Base-by-base conservation (phyloP, 2,329 filamentous ascomycete species). In the Alternaria brassicicola region DNA sequence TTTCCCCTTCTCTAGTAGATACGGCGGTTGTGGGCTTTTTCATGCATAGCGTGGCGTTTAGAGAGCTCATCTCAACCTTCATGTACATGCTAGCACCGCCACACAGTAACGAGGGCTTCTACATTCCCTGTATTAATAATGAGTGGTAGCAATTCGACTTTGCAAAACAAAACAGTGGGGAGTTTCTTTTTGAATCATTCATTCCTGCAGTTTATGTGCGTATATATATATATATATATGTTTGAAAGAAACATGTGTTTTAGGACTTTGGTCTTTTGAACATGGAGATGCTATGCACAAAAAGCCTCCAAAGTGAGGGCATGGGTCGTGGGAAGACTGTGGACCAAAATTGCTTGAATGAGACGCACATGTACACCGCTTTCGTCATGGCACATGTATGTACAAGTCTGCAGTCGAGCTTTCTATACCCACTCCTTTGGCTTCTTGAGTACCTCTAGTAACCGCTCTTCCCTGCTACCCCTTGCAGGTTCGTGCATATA, bases 401-500 rank as follows among this genome's bases (percentile, higher is more conserved):
- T 36, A 46, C 28, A 53, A 28, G 30, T 38, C 15, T 47, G 2
- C 38, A 25, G 19, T 31, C 15, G 8, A 33, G 23, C 50, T 23
- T 42, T 42, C 48, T 63, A 76, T 42, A 76, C 84, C 87, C 87
- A 89, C 62, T 88, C 86, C 59, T 81, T 81, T 3, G 87, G 86
- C 67, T 85, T 82, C 76, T 81, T 85, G 63, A 89, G 71, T 38
- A 89, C 90, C 59, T 94, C 88, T 47, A 97, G 82, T 61, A 98
- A 79, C 65, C 92, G 85, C 77, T 91, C 89, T 80, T 99, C 95
- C 63, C 88, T 79, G 75, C 86, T 89, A 58, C 88, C 88, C 65
- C 88, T 88, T 72, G 89, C 88, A 0, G 91, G 90, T 75, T 89
- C 86, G 78, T 97, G 91, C 93, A 97, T 97, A 78, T 99, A 99